These are phyloP conservation scores for Taiozyma sp. DNA, from an alignment of 1,139 yeast genomes.

Conservation along the genomic window DNA sequence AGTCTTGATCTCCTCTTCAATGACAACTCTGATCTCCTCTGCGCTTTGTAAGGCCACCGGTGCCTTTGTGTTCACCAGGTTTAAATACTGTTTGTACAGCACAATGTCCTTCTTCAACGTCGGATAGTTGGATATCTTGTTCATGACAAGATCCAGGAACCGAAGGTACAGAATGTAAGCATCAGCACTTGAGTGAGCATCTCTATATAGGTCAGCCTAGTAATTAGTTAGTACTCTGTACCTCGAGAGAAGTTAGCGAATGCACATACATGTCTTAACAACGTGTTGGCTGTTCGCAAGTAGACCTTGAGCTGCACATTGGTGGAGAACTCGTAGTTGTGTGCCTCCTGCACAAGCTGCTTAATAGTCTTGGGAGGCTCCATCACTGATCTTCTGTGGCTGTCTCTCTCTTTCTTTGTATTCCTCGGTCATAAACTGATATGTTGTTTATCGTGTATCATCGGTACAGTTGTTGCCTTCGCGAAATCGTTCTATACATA, in stretches of 20 bases:
- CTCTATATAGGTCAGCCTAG: conserved; percentile 41
- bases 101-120: conserved; percentile 28
- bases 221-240: neutral
- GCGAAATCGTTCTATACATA: neutral
- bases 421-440: no score
- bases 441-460: neutral
- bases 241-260: conserved; percentile 7
- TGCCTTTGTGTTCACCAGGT: conserved; percentile 23
- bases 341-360: conserved; percentile 36
- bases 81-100: conserved; percentile 12
- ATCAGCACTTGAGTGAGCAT: conserved; percentile 35
- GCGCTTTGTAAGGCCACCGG: conserved; percentile 32
- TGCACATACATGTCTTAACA: conserved; percentile 27
- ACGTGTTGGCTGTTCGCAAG: conserved; percentile 29
- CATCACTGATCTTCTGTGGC: neutral
- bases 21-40: conserved; percentile 30
- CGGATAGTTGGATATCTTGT: conserved; percentile 39
- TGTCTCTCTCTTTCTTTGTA: neutral
- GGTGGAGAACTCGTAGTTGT: conserved; percentile 37
- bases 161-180: conserved; percentile 45
- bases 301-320: conserved; percentile 38
- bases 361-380: conserved; percentile 16
- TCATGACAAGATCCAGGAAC: conserved; percentile 42
- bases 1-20: conserved; percentile 28
- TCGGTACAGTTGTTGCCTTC: neutral